Evolutionary conservation across 2,329 filamentous ascomycete species (phyloP).

Genomic region (Pyrenochaeta sp.): DNA sequence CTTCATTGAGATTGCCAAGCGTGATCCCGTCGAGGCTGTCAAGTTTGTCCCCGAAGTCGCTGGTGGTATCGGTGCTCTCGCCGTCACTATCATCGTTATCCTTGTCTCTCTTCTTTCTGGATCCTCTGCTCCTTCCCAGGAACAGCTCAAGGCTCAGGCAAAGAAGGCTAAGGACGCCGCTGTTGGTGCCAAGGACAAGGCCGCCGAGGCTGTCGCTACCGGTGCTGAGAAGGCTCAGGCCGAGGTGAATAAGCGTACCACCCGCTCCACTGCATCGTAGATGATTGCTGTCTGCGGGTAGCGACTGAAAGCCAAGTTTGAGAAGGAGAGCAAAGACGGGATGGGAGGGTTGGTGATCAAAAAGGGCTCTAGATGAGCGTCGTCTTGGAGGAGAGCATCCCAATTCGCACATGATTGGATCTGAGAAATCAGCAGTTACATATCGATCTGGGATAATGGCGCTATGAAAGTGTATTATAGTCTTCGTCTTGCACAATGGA

Average conservation of each 20-base stretch:
- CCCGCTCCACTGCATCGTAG: constrained; percentile 50
- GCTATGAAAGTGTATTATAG: constrained; percentile 39
- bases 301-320: not conserved
- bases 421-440: constrained; percentile 30
- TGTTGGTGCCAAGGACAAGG: constrained; percentile 70
- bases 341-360: constrained; percentile 14
- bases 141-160: constrained; percentile 74
- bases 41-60: constrained; percentile 93
- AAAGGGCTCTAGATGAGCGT: constrained; percentile 19
- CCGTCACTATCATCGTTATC: constrained; percentile 74
- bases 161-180: constrained; percentile 78
- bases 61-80: constrained; percentile 75
- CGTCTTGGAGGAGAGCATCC: constrained; percentile 23
- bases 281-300: constrained; percentile 4
- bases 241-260: constrained; percentile 68
- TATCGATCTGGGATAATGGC: constrained; percentile 36
- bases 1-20: constrained; percentile 84
- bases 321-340: not conserved
- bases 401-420: constrained; percentile 27
- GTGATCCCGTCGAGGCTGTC: constrained; percentile 82
- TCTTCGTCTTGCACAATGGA: constrained; percentile 28
- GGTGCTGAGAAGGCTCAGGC: constrained; percentile 78
- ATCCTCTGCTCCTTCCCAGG: constrained; percentile 68
- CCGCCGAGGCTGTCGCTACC: constrained; percentile 67
- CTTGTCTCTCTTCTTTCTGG: constrained; percentile 73